Percentiles rank a stretch among this genome's conserved stretches.
These are phyloP conservation scores for Nymphaea colorata DNA, from an alignment of 164 flowering plant species.

Conservation along the genomic window DNA sequence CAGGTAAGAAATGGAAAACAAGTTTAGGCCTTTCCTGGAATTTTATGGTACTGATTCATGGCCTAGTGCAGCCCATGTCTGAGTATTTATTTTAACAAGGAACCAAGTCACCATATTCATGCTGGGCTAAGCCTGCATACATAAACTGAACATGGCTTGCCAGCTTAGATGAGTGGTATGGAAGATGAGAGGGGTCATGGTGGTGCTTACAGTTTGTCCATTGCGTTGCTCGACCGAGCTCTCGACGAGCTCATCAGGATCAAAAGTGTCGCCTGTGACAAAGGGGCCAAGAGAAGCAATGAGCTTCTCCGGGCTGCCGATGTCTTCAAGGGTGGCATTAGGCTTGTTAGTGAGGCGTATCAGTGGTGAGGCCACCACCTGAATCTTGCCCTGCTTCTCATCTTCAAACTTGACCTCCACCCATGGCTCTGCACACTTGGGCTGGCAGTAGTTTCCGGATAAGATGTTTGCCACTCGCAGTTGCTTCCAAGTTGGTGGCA, in stretches of 20 bases:
- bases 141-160: no score
- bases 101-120: no score
- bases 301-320: constrained; percentile 86
- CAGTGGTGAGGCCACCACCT: constrained; percentile 88
- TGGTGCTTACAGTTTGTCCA: constrained; percentile 59
- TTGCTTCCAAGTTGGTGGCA: constrained; percentile 95
- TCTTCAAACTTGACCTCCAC: constrained; percentile 94
- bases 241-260: constrained; percentile 81
- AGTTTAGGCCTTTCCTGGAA: not conserved
- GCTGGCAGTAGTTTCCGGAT: constrained; percentile 97
- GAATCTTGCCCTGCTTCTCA: constrained; percentile 86
- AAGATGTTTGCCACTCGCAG: constrained; percentile 74
- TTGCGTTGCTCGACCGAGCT: constrained; percentile 59
- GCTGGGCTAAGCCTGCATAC: no score
- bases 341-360: constrained; percentile 87
- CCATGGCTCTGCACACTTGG: constrained; percentile 99
- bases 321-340: constrained; percentile 80
- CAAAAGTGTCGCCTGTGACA: constrained; percentile 80
- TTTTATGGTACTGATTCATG: no score
- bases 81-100: not conserved
- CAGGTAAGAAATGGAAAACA: constrained; percentile 6
- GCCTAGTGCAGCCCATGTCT: not conserved
- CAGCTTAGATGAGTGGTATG: not conserved
- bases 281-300: constrained; percentile 97
- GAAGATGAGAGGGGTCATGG: not conserved